Conservation (phyloP, 129 eudicot genomes). For the Ambrosia artemisiifolia region DNA sequence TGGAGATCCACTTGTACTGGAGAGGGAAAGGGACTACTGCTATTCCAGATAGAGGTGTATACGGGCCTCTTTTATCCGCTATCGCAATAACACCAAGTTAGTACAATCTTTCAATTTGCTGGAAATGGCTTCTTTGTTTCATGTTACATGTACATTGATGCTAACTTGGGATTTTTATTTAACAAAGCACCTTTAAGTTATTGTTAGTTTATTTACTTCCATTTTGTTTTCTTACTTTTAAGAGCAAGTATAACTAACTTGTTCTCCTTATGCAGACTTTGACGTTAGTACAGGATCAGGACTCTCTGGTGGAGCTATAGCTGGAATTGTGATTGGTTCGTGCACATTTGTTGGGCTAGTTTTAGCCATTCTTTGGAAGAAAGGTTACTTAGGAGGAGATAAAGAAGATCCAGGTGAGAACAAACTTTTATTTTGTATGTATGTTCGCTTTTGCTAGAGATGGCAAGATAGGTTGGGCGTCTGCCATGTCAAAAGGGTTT, state of each 20-base stretch:
- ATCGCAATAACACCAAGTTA: constrained; percentile 82
- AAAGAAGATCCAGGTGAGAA: constrained; percentile 53
- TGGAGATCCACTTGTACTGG: constrained; percentile 88
- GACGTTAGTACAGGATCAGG: constrained; percentile 47
- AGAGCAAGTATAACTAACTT: constrained; percentile 7
- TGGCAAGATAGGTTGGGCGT: background rate
- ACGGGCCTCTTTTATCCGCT: constrained; percentile 87
- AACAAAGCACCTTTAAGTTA: background rate
- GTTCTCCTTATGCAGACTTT: constrained; percentile 47
- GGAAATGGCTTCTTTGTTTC: background rate
- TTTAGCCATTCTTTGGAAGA: constrained; percentile 44
- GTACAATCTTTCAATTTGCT: constrained; percentile 21
- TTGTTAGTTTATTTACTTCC: no score
- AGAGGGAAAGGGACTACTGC: constrained; percentile 47
- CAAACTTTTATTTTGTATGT: background rate
- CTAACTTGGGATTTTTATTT: background rate
- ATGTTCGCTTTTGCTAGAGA: background rate
- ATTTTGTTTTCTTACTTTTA: constrained; percentile 3
- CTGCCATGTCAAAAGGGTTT: background rate
- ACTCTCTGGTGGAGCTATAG: constrained; percentile 55
- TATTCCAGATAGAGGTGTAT: constrained; percentile 65
- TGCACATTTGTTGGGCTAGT: constrained; percentile 33
- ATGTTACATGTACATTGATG: background rate
- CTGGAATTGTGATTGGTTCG: constrained; percentile 63
- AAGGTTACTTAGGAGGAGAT: constrained; percentile 50